phyloP scores from a whole-genome alignment of 2,329 filamentous ascomycete species.

The Cladosporium austrohemisphaericum region DNA sequence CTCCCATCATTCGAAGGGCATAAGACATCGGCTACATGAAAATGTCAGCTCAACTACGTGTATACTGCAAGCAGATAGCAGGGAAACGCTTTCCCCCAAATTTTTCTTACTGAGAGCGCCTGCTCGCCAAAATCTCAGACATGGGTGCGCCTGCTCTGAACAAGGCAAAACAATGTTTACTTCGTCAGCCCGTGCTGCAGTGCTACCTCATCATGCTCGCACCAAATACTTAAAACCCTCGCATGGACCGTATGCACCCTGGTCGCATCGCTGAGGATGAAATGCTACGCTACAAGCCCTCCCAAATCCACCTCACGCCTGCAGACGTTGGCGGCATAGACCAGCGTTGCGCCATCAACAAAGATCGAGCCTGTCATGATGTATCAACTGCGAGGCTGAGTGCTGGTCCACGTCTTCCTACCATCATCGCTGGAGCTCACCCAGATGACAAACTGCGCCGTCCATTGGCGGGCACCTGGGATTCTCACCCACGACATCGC shows the following conservation, averaged over 20 bases:
- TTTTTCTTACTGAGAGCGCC: too few relatives aligned
- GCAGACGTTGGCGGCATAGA: constrained; percentile 29
- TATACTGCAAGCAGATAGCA: too few relatives aligned
- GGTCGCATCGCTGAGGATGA: background rate
- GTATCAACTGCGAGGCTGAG: constrained; percentile 20
- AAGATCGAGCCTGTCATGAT: constrained; percentile 8
- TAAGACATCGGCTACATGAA: too few relatives aligned
- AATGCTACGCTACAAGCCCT: constrained; percentile 31
- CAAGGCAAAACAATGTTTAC: too few relatives aligned
- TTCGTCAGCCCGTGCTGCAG: too few relatives aligned
- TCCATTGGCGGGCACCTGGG: background rate
- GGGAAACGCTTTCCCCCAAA: too few relatives aligned
- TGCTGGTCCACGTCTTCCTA: constrained; percentile 17
- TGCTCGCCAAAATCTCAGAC: too few relatives aligned
- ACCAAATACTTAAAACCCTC: too few relatives aligned
- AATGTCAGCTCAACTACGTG: too few relatives aligned
- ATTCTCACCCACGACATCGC: constrained; percentile 1
- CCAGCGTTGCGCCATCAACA: constrained; percentile 20
- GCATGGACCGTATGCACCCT: background rate
- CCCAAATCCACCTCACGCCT: constrained; percentile 27
- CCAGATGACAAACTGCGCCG: background rate
- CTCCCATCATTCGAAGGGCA: too few relatives aligned
- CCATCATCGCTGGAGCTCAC: background rate
- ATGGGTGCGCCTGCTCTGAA: too few relatives aligned
- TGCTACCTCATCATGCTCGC: too few relatives aligned